phyloP scores from a whole-genome alignment of 2,329 filamentous ascomycete species.

The Sporothrix phasma region DNA sequence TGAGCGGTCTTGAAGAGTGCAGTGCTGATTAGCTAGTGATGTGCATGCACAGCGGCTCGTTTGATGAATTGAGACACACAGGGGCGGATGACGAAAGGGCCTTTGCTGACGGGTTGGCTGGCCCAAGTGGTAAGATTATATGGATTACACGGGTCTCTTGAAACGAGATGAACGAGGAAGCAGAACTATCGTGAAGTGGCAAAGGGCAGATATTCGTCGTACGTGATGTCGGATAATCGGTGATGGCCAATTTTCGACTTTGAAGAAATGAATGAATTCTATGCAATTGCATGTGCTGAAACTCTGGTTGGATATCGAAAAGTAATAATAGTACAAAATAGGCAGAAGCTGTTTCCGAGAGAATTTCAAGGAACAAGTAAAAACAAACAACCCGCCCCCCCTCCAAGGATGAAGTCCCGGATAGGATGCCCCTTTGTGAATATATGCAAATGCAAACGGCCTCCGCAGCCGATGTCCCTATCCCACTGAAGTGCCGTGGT shows the following conservation, averaged over 20 bases:
- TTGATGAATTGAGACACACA: not conserved
- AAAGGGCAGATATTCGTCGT: not conserved
- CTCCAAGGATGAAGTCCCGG: not conserved
- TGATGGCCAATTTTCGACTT: not conserved
- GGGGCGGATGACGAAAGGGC: not conserved
- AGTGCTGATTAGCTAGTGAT: no score
- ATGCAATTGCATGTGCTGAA: not conserved
- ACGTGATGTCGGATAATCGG: not conserved
- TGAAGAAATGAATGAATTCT: not conserved
- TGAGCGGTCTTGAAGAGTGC: conserved; percentile 2
- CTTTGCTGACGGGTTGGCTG: not conserved
- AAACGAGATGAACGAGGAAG: not conserved
- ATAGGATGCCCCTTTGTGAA: not conserved
- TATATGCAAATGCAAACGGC: conserved; percentile 6
- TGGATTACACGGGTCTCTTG: not conserved
- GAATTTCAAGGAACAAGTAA: not conserved
- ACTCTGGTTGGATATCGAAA: conserved; percentile 4
- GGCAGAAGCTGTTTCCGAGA: conserved; percentile 6
- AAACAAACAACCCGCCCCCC: no score
- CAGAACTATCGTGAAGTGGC: not conserved
- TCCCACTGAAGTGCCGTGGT: not conserved
- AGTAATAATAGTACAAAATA: conserved; percentile 12
- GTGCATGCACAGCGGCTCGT: not conserved
- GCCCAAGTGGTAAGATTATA: not conserved
- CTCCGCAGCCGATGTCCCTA: not conserved